Evolutionary conservation across 2,329 filamentous ascomycete species (phyloP).

Genomic region (Colletotrichum sp.): DNA sequence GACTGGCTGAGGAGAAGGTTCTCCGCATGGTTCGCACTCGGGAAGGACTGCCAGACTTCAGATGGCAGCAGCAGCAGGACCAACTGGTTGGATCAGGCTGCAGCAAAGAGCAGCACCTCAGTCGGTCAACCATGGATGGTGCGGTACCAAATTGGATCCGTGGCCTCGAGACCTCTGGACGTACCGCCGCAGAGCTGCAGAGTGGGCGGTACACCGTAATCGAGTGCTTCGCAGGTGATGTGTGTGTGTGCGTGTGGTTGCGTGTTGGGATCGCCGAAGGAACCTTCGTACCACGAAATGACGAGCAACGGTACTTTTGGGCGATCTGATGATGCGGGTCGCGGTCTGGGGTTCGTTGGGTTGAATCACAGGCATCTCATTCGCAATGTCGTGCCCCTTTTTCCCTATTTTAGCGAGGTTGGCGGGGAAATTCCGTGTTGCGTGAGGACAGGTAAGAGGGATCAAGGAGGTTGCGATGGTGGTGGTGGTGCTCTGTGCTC

Average conservation of each 20-base stretch:
- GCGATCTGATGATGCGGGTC: neutral
- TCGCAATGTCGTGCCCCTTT: neutral
- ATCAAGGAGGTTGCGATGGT: neutral
- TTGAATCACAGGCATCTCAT: neutral
- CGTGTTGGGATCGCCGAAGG: neutral
- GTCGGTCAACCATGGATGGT: neutral
- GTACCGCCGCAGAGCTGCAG: neutral
- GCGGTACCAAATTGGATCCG: neutral
- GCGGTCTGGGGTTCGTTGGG: neutral
- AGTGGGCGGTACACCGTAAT: neutral
- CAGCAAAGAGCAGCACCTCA: neutral
- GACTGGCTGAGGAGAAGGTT: neutral
- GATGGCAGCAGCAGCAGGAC: constrained; percentile 3
- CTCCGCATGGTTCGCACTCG: constrained; percentile 4
- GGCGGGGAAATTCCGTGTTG: neutral
- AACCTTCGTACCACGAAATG: neutral
- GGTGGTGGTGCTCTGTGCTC: neutral
- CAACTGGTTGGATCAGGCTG: constrained; percentile 10
- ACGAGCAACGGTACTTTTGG: neutral
- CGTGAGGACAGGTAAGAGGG: neutral
- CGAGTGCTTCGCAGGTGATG: neutral
- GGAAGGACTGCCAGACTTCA: neutral
- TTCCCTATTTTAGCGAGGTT: neutral
- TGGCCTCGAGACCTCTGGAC: neutral
- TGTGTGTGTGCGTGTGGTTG: neutral